Conservation (phyloP, 2,329 filamentous ascomycete genomes). For the Alternaria atra region DNA sequence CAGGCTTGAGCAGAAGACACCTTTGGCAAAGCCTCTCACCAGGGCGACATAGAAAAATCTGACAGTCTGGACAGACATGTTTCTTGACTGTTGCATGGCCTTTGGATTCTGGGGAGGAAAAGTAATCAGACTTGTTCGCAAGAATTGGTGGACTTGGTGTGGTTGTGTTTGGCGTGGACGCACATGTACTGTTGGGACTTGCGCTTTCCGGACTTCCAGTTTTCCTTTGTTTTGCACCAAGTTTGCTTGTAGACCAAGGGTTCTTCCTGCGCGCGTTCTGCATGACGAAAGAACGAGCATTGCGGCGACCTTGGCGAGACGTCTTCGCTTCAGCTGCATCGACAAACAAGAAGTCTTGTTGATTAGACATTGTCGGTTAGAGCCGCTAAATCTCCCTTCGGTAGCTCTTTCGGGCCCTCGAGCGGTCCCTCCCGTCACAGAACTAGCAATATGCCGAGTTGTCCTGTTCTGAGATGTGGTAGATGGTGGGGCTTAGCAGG, state of each 20-base stretch:
- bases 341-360: slow-evolving; percentile 51
- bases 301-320: slow-evolving; percentile 49
- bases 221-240: slow-evolving; percentile 44
- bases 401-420: slow-evolving; percentile 35
- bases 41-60: slow-evolving; percentile 40
- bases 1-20: slow-evolving; percentile 35
- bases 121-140: slow-evolving; percentile 28
- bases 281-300: slow-evolving; percentile 54
- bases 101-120: slow-evolving; percentile 25
- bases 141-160: slow-evolving; percentile 44
- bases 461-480: slow-evolving; percentile 29
- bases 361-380: slow-evolving; percentile 34
- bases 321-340: slow-evolving; percentile 50
- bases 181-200: slow-evolving; percentile 42
- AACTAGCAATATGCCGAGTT: slow-evolving; percentile 27
- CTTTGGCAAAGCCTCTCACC: slow-evolving; percentile 42
- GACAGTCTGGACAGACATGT: slow-evolving; percentile 42
- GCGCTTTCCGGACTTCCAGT: slow-evolving; percentile 29
- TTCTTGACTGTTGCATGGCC: slow-evolving; percentile 28
- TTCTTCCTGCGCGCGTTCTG: slow-evolving; percentile 50
- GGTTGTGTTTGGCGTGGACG: slow-evolving; percentile 42
- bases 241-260: slow-evolving; percentile 53
- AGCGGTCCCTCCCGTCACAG: slow-evolving; percentile 35
- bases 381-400: slow-evolving; percentile 25
- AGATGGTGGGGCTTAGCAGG: slow-evolving; percentile 36